Conservation (phyloP, 805 yeast species). For the Candida sithepensis region DNA sequence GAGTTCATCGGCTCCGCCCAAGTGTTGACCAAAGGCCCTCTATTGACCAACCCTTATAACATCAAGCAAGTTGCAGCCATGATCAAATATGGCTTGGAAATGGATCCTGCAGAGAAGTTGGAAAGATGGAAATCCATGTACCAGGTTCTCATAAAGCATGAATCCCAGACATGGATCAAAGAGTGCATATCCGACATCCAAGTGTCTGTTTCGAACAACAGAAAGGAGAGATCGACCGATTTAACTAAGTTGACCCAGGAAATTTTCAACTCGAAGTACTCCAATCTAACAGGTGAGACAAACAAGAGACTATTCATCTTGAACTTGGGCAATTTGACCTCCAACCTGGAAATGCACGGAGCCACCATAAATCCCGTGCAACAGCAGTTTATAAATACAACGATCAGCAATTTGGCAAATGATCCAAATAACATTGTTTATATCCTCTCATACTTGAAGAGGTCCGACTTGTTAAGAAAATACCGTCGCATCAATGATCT, state of each 20-base stretch:
- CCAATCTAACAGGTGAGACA: slow-evolving; percentile 10
- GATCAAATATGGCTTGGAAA: slow-evolving; percentile 60
- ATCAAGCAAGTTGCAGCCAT: slow-evolving; percentile 58
- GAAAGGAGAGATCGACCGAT: slow-evolving; percentile 20
- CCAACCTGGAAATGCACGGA: slow-evolving; percentile 30
- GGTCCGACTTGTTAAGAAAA: slow-evolving; percentile 60
- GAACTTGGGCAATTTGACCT: slow-evolving; percentile 45
- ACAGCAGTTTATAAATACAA: slow-evolving; percentile 52
- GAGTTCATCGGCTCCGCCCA: slow-evolving; percentile 96
- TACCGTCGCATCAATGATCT: slow-evolving; percentile 65
- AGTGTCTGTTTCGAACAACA: slow-evolving; percentile 43
- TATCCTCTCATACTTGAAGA: slow-evolving; percentile 62
- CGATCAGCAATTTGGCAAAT: slow-evolving; percentile 54
- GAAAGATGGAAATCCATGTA: slow-evolving; percentile 60
- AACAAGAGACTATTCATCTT: slow-evolving; percentile 48
- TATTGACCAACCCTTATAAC: slow-evolving; percentile 92
- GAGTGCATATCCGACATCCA: slow-evolving; percentile 51
- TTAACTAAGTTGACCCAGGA: slow-evolving; percentile 28
- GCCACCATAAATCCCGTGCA: slow-evolving; percentile 50
- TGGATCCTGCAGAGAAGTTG: slow-evolving; percentile 56
- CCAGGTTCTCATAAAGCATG: slow-evolving; percentile 58
- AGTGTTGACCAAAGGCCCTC: slow-evolving; percentile 64
- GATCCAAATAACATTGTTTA: slow-evolving; percentile 67
- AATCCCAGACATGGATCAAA: slow-evolving; percentile 72
- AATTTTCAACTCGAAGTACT: slow-evolving; percentile 34